Conservation (phyloP, 1,284 basidiomycete species). For the Ustilago cynodontis region DNA sequence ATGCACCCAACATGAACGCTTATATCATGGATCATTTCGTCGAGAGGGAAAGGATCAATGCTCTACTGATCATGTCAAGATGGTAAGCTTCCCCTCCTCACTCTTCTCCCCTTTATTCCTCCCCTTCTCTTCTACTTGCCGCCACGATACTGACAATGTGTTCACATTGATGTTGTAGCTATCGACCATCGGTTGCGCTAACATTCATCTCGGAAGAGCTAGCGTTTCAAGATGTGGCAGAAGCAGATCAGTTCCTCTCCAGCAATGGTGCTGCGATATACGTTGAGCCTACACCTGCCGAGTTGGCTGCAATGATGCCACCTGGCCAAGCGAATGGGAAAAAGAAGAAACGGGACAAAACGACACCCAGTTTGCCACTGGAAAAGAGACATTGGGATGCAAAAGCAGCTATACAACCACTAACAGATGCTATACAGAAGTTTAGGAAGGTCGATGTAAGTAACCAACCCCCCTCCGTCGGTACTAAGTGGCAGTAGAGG, state of each 20-base stretch:
- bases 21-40: slow-evolving; percentile 99
- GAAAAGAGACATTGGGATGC: slow-evolving; percentile 72
- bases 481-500: not conserved
- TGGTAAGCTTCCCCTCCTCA: slow-evolving; percentile 33
- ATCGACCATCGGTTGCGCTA: slow-evolving; percentile 75
- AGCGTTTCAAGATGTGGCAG: slow-evolving; percentile 80
- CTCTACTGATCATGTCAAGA: slow-evolving; percentile 83
- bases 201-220: slow-evolving; percentile 83
- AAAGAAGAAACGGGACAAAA: slow-evolving; percentile 46
- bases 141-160: not conserved
- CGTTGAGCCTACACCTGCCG: slow-evolving; percentile 70
- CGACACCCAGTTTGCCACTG: slow-evolving; percentile 39
- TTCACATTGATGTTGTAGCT: slow-evolving; percentile 17
- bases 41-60: slow-evolving; percentile 87
- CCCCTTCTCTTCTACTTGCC: too few species aligned
- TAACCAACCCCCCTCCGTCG: not conserved
- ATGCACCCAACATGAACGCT: slow-evolving; percentile 94
- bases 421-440: slow-evolving; percentile 71
- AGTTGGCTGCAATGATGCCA: slow-evolving; percentile 37
- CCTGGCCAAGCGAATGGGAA: slow-evolving; percentile 3
- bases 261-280: slow-evolving; percentile 80
- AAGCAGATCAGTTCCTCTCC: slow-evolving; percentile 79
- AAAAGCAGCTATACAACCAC: slow-evolving; percentile 71
- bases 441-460: slow-evolving; percentile 72
- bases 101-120: too few species aligned